These are phyloP conservation scores for Ascochyta viciae-villosae DNA, from an alignment of 2,329 filamentous ascomycete species.

Conservation along the genomic window DNA sequence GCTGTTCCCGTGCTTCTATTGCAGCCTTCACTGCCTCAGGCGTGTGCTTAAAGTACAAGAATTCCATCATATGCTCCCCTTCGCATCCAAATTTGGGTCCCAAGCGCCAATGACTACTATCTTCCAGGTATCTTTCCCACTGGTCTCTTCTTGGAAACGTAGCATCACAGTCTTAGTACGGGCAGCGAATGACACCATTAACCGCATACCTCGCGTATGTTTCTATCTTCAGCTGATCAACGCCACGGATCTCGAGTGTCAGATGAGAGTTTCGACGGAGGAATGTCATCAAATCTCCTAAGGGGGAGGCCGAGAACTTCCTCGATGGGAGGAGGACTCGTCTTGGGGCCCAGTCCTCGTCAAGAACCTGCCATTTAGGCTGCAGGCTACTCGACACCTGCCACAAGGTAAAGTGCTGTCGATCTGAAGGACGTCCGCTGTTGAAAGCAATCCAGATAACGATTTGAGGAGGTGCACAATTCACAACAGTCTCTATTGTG, in stretches of 20 bases:
- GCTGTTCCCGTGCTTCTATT: neutral
- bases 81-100: neutral
- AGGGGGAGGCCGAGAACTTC: slow-evolving; percentile 7
- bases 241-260: neutral
- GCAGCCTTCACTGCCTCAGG: neutral
- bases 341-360: slow-evolving; percentile 10
- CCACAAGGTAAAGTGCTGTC: neutral
- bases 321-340: slow-evolving; percentile 8
- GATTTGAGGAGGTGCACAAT: neutral
- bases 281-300: slow-evolving; percentile 8
- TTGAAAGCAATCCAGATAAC: neutral
- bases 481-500: neutral
- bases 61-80: neutral
- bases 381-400: neutral
- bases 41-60: neutral
- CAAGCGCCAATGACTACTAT: neutral
- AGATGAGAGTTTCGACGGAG: neutral
- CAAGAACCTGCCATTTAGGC: neutral
- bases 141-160: neutral
- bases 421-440: neutral
- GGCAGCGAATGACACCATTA: slow-evolving; percentile 9
- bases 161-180: slow-evolving; percentile 6
- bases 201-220: slow-evolving; percentile 13
- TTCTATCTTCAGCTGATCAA: slow-evolving; percentile 13
- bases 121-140: neutral